Evolutionary conservation across 352 stramenopile genomes (phyloP).

Genomic region (Globisporangium alternatum): DNA sequence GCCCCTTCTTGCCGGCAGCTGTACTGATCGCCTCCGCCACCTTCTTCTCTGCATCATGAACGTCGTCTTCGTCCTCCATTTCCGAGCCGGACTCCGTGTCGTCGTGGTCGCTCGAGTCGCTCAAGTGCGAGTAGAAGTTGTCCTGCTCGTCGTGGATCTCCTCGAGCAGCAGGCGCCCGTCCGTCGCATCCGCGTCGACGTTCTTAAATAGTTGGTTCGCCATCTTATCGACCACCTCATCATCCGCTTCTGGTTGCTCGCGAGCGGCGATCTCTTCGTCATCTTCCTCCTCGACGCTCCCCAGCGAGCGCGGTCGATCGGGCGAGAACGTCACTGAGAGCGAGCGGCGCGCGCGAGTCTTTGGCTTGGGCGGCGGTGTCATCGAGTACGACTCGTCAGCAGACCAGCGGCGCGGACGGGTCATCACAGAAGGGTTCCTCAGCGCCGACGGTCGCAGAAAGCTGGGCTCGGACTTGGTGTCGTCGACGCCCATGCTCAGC

Average conservation of each 20-base stretch:
- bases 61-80: conserved; percentile 11
- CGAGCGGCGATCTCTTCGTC: conserved; percentile 22
- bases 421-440: background rate
- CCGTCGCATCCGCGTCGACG: background rate
- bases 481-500: conserved; percentile 1
- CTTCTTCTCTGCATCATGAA: background rate
- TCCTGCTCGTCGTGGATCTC: conserved; percentile 22
- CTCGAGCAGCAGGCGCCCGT: conserved; percentile 9
- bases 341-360: conserved; percentile 10
- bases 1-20: background rate
- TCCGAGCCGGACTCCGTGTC: conserved; percentile 7
- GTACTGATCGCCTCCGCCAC: background rate
- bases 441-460: background rate
- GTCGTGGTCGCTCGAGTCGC: conserved; percentile 16
- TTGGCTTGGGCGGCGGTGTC: background rate
- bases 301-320: conserved; percentile 17
- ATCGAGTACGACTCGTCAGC: conserved; percentile 8
- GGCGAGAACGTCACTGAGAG: conserved; percentile 31
- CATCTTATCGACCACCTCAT: background rate
- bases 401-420: conserved; percentile 12
- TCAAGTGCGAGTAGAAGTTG: conserved; percentile 18
- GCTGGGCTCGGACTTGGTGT: conserved; percentile 7
- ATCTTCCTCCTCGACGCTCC: conserved; percentile 34
- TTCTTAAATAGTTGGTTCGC: conserved; percentile 2
- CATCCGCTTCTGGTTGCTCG: conserved; percentile 15